Evolutionary conservation across 768 basidiomycete species (phyloP).

Genomic region (Daedaleopsis nitida): DNA sequence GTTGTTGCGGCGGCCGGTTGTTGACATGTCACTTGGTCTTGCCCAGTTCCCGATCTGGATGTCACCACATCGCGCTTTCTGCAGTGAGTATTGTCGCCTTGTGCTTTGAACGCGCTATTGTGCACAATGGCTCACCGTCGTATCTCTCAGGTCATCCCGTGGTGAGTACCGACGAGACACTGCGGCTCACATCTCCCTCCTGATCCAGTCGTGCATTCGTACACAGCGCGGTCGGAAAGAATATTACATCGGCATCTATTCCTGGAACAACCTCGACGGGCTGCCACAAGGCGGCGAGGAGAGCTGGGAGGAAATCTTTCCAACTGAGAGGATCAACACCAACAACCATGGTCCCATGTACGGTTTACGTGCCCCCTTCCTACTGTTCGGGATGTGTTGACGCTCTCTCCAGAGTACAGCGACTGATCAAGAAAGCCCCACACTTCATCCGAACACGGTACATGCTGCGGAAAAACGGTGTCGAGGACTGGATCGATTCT

Average conservation of each 20-base stretch:
- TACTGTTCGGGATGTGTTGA: constrained; percentile 15
- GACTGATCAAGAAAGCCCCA: constrained; percentile 36
- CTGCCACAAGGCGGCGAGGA: constrained; percentile 35
- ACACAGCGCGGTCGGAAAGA: constrained; percentile 41
- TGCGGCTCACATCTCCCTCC: neutral
- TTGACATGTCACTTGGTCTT: neutral
- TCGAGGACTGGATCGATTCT: constrained; percentile 54
- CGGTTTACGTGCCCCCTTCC: neutral
- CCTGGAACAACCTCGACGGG: constrained; percentile 36
- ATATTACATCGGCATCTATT: constrained; percentile 38
- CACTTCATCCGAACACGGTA: constrained; percentile 41
- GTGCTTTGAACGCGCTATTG: no score
- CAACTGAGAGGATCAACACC: constrained; percentile 37
- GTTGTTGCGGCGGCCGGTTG: no score
- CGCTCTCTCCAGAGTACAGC: constrained; percentile 33
- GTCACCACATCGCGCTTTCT: constrained; percentile 29
- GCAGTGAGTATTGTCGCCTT: constrained; percentile 17
- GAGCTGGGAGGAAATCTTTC: constrained; percentile 36
- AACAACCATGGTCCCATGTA: constrained; percentile 42
- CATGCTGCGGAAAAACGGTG: constrained; percentile 31
- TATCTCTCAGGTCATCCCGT: constrained; percentile 25
- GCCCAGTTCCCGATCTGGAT: constrained; percentile 33
- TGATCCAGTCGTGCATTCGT: neutral
- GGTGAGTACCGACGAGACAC: constrained; percentile 13
- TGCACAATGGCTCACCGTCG: neutral